Evolutionary conservation across 2,329 filamentous ascomycete genomes (phyloP), one percentile per base, ranked within the genome.

Genomic region (Stenocarpella maydis): DNA sequence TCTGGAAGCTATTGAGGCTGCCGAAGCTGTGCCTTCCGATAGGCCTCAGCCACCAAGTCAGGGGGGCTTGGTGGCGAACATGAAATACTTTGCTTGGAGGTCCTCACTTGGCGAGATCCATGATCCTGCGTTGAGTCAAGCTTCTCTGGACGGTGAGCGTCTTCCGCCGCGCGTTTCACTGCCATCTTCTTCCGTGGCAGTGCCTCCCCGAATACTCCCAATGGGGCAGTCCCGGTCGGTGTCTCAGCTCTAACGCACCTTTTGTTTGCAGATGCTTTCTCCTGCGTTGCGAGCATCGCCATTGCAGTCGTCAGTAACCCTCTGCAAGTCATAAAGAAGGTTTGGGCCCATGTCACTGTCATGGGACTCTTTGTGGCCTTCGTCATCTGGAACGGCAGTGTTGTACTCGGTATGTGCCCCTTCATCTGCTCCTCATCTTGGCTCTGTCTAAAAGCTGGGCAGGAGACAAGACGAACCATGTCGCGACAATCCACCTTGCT

Each of bases 401-500:
- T 99, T 21, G 96, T 98, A 1, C 87, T 99, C 3, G 95, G 93
- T 92, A 82, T 73, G 84, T 72, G n/a, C 14, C 37, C 28, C 21
- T 21, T 28, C 21, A 28, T 0, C 6, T 10, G 3, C 14, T 7
- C 21, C 2, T 3, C 0, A 49, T 8, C n/a, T 28, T 5, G 10
- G 69, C 31, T 39, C 19, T n/a, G 43, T 65, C 75, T 83, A 66
- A 82, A 68, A 47, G 1, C 14, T 24, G 26, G 26, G 4, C 68
- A 94, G 93, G 95, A 45, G 96, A 99, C 80, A 98, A 98, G 81
- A 91, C 93, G 31, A 98, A 97, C 76, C 96, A 99, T 76, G 86
- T 96, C 39, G 94, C 95, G 0, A 96, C 94, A 1, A 82, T 98
- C 15, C 95, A 99, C 77, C 82, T 96, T 6, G 87, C 95, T 0